These are phyloP conservation scores for Phytophthora constricta DNA, from an alignment of 352 stramenopile genomes.

Conservation along the genomic window DNA sequence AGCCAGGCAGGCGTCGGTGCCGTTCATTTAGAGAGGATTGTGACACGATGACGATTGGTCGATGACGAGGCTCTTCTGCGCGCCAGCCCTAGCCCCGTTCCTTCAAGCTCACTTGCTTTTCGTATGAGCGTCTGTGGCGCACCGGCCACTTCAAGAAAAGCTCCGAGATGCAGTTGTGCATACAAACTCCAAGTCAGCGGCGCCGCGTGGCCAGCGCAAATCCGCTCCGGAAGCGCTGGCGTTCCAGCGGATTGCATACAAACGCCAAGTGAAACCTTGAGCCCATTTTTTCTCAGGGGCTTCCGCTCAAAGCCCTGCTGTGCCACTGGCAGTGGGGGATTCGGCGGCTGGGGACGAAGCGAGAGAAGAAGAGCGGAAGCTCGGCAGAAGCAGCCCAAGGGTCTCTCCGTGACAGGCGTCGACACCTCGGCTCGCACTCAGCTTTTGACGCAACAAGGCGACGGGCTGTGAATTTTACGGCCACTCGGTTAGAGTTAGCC, in stretches of 20 bases:
- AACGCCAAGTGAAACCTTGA: neutral
- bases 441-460: conserved; percentile 4
- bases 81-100: neutral
- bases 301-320: neutral
- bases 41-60: neutral
- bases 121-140: neutral
- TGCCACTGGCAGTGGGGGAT: conserved; percentile 33
- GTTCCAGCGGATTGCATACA: neutral
- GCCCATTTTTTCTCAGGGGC: too few species aligned
- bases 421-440: conserved; percentile 20
- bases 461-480: conserved; percentile 1
- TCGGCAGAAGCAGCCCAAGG: neutral
- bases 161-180: neutral
- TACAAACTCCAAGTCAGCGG: neutral
- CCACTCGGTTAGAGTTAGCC: neutral
- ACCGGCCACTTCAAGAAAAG: too few species aligned
- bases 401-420: conserved; percentile 22
- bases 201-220: too few species aligned
- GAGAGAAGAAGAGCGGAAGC: conserved; percentile 36
- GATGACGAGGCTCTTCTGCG: neutral
- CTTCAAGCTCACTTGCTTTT: neutral
- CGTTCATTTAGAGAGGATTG: too few species aligned
- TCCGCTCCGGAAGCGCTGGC: too few species aligned
- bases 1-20: too few species aligned
- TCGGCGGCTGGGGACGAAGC: conserved; percentile 3